Base-by-base conservation (phyloP, 805 yeast genomes). In the Candida suzukii region DNA sequence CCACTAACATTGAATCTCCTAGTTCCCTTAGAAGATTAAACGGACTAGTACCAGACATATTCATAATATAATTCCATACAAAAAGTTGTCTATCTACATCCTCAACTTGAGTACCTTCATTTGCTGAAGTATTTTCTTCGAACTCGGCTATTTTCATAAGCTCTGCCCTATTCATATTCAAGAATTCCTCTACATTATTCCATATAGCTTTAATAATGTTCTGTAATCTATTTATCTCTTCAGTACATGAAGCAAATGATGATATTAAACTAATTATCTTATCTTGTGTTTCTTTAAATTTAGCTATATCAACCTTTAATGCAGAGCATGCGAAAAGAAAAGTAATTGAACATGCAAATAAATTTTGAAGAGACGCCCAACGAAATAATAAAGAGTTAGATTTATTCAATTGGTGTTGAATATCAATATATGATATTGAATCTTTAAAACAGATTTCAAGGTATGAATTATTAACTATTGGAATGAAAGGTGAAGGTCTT, bases 401-500 rank as follows among this genome's bases (percentile, higher is more conserved):
- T 4, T 30, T 36, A 13, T 14, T 24, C 22, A 38, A 13, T 32
- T 38, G 35, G 12, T 16, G 10, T 8, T 18, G 41, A 28, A 30
- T 27, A 30, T 38, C 36, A 17, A 38, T 38, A 20, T 35, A 34
- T 10, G 41, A 13, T 14, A n/a, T 29, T n/a, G 41, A 38, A 29
- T 38, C 41, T 10, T 19, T 30, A 12, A 38, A 30, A 24, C 41
- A 38, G 4, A 38, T 28, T 17, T 21, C 31, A 26, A 35, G 36
- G 16, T 34, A 34, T 9, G 19, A 34, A 17, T 30, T 35, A 19
- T 22, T 18, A 7, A 38, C 31, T 24, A 29, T 26, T 20, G 41
- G 41, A n/a, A 39, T 22, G n/a, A 37, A 39, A 8, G 41, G 41
- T 8, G 41, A 39, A 21, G 41, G 41, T 8, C 41, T 12, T 18